phyloP scores from a whole-genome alignment of 306 rosid species.

The Begonia peltatifolia region DNA sequence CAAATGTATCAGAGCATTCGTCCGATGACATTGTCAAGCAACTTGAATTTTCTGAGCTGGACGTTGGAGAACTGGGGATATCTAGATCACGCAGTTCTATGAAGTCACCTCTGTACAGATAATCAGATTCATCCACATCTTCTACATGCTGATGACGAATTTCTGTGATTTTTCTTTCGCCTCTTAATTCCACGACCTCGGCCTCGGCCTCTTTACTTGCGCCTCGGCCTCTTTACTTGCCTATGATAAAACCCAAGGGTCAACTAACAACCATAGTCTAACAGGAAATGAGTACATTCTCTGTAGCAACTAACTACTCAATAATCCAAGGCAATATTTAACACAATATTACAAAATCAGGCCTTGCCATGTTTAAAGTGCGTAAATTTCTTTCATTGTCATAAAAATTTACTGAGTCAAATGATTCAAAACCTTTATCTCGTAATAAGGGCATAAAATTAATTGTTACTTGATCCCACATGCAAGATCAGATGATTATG shows the following conservation, averaged over 20 bases:
- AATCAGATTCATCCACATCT: conserved; percentile 7
- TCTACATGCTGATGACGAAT: background rate
- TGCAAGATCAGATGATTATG: too few relatives aligned
- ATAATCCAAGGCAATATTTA: too few relatives aligned
- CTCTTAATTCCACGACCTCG: conserved; percentile 10
- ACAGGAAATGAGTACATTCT: too few relatives aligned
- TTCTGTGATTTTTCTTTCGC: conserved; percentile 15
- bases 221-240: conserved; percentile 7
- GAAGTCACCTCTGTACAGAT: conserved; percentile 16
- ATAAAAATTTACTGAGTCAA: too few relatives aligned
- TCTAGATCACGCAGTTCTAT: conserved; percentile 28
- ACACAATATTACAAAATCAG: too few relatives aligned
- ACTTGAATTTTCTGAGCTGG: conserved; percentile 29
- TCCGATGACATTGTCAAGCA: conserved; percentile 24
- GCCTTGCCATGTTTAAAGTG: too few relatives aligned
- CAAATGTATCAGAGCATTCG: conserved; percentile 22
- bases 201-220: conserved; percentile 7
- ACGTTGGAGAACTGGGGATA: conserved; percentile 14
- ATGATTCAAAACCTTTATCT: too few relatives aligned
- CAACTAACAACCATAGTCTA: conserved; percentile 2
- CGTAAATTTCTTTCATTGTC: too few relatives aligned
- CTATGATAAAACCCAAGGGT: conserved; percentile 18
- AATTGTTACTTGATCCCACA: too few relatives aligned
- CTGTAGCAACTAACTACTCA: too few relatives aligned
- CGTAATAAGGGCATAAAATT: too few relatives aligned